Base-by-base conservation (phyloP, 2,329 filamentous ascomycete species). In the Ceratocystis smalleyi region DNA sequence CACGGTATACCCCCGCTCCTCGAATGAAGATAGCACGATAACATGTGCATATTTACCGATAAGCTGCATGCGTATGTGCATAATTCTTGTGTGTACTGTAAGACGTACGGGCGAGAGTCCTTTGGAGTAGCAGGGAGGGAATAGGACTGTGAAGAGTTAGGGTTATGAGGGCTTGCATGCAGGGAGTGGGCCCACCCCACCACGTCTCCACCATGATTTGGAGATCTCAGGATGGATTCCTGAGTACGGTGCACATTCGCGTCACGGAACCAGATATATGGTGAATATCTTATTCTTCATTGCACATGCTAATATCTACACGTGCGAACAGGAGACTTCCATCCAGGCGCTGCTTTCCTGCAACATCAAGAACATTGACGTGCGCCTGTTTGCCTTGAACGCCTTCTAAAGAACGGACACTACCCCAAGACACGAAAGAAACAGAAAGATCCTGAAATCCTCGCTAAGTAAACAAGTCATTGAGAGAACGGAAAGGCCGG, bases 361-460 rank as follows among this genome's bases (percentile, higher is more conserved):
- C 54, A 57, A 35, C 54, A 57, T 32, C 54, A 32, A 35, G 54
- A 24, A 17, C 47, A n/a, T 24, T 8, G 54, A 57, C 22, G 12
- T 57, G 54, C 27, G 54, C 30, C 54, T 57, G 27, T 8, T 35
- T 57, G 27, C 54, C 54, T 57, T 57, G 54, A 57, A 57, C 54
- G 54, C 54, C 54, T 57, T 57, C 54, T 57, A 57, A 57, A 57
- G 54, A 57, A 57, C 54, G 54, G 32, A 57, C 54, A 32, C 54
- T 57, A 57, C n/a, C 27, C 54, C 17, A 35, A 35, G 54, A 35
- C 17, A n/a, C 54, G 54, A 8, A 55, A 55, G 27, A 55, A 30
- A 32, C 30, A 57, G 5, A 57, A 57, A 35, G 15, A n/a, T 57
- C 27, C 54, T n/a, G 54, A 35, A 57, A 57, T 19, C 54, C 15